Percentiles rank a stretch among this genome's conserved stretches.
Evolutionary conservation across 1,284 basidiomycete species (phyloP).

Genomic region (Boletus mariae): DNA sequence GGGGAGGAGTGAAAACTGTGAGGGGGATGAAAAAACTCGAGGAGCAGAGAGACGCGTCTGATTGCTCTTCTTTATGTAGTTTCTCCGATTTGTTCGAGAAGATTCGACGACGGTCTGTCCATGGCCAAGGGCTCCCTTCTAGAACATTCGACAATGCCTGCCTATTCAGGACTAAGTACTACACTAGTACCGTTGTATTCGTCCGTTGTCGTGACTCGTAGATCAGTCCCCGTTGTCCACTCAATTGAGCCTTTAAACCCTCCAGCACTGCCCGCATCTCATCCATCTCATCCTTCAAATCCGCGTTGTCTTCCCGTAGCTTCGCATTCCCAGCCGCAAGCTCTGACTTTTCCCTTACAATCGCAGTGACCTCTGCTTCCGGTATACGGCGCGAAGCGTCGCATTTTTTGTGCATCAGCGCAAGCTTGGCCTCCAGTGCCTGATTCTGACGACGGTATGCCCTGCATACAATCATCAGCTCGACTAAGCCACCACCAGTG

Average conservation of each 20-base stretch:
- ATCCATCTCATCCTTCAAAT: constrained; percentile 61
- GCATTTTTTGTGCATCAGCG: constrained; percentile 34
- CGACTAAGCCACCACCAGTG: not conserved
- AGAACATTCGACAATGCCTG: constrained; percentile 31
- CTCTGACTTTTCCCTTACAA: constrained; percentile 44
- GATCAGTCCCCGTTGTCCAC: constrained; percentile 44
- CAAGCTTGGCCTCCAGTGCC: constrained; percentile 52
- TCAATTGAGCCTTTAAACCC: constrained; percentile 52
- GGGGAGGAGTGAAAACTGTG: constrained; percentile 8
- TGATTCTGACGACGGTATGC: constrained; percentile 54
- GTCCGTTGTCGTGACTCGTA: constrained; percentile 29
- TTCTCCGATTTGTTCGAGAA: constrained; percentile 50
- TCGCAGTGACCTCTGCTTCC: constrained; percentile 39
- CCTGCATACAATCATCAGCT: constrained; percentile 34
- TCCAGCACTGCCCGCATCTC: constrained; percentile 73
- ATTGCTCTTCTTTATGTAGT: constrained; percentile 39
- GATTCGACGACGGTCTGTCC: constrained; percentile 42
- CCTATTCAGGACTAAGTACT: constrained; percentile 28
- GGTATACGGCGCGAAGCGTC: constrained; percentile 36
- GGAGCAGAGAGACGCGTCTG: constrained; percentile 17
- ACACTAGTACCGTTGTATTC: constrained; percentile 7
- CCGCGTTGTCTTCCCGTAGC: constrained; percentile 55
- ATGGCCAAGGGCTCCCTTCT: constrained; percentile 19
- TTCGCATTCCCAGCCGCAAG: constrained; percentile 46
- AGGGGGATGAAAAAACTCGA: constrained; percentile 12